phyloP scores from a whole-genome alignment of 305 asterid genomes.

The Andrographis paniculata region DNA sequence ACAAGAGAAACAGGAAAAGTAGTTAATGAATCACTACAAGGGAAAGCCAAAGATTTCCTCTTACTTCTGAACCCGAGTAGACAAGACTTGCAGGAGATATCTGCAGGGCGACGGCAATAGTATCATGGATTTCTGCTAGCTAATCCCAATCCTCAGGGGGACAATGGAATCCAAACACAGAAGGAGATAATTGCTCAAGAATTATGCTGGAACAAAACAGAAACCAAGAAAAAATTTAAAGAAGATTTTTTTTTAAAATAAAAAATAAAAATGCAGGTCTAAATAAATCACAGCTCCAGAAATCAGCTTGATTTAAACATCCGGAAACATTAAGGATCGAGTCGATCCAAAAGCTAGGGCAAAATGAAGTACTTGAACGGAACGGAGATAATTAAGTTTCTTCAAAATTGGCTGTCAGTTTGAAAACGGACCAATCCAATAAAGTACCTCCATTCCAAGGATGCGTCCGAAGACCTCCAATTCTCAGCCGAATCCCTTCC shows the following conservation, averaged over 20 bases:
- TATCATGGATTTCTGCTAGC: conserved; percentile 46
- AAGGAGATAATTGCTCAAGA: conserved; percentile 17
- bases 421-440: background rate
- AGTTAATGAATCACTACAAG: background rate
- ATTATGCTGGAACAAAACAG: conserved; percentile 20
- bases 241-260: background rate
- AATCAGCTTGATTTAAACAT: conserved; percentile 5
- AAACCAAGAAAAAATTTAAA: background rate
- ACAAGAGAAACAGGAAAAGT: conserved; percentile 4
- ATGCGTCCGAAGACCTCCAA: background rate
- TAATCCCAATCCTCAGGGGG: conserved; percentile 19
- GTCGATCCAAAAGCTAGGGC: conserved; percentile 3
- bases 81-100: conserved; percentile 86
- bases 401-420: conserved; percentile 10
- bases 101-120: conserved; percentile 79
- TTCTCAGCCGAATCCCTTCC: conserved; percentile 14
- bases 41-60: conserved; percentile 5
- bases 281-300: no score
- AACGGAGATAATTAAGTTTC: conserved; percentile 1
- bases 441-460: conserved; percentile 14
- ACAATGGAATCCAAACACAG: conserved; percentile 15
- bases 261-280: conserved; percentile 3
- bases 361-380: conserved; percentile 1
- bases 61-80: conserved; percentile 70
- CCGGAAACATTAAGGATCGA: conserved; percentile 4